phyloP scores from a whole-genome alignment of 345 rosid species.

The Ceriops zippeliana region DNA sequence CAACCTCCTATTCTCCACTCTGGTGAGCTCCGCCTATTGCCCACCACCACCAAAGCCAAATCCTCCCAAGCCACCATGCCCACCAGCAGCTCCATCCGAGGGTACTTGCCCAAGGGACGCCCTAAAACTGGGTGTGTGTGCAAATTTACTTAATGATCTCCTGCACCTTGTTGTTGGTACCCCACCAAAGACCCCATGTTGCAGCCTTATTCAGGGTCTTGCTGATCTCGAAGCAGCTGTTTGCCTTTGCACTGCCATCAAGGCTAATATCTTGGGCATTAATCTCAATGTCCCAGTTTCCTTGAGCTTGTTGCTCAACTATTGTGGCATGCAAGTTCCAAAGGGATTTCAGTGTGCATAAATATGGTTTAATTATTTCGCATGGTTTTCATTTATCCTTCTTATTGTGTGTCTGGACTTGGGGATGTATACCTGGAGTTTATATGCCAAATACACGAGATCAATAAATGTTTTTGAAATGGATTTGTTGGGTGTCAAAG shows the following conservation, averaged over 20 bases:
- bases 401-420: no score
- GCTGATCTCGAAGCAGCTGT: constrained; percentile 72
- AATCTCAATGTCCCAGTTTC: constrained; percentile 53
- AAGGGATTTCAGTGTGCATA: constrained; percentile 56
- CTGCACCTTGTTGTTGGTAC: constrained; percentile 44
- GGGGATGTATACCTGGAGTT: no score
- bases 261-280: constrained; percentile 56
- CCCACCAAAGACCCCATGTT: constrained; percentile 61
- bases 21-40: constrained; percentile 48
- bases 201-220: constrained; percentile 46
- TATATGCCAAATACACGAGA: no score
- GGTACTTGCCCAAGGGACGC: constrained; percentile 63
- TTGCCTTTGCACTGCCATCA: constrained; percentile 79
- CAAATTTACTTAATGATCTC: constrained; percentile 41
- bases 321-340: constrained; percentile 60
- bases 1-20: constrained; percentile 58
- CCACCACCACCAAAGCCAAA: constrained; percentile 40
- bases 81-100: constrained; percentile 21
- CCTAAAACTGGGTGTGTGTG: constrained; percentile 65
- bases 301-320: constrained; percentile 58
- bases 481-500: no score
- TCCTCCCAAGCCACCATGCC: background rate
- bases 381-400: no score
- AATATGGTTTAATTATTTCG: background rate
- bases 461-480: no score